Evolutionary conservation across 2,329 filamentous ascomycete genomes (phyloP), one percentile per base, ranked within the genome.

Genomic region (Diplodia corticola): DNA sequence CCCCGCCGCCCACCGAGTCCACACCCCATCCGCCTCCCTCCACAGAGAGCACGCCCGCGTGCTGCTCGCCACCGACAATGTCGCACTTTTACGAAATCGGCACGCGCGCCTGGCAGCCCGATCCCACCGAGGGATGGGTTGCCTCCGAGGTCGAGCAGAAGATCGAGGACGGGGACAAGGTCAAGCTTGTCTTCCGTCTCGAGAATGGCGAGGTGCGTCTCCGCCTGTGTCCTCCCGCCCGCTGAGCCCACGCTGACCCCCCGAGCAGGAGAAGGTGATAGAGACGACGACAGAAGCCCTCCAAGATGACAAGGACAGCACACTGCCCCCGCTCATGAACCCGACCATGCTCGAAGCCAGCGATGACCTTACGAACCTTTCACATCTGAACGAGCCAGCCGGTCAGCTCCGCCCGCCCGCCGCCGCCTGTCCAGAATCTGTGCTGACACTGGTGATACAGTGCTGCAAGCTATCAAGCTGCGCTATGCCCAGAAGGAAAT

Each of bases 401-500:
- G 93, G 93, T 96, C 89, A 72, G 84, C 57, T 26, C 24, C 61
- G 67, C 51, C 24, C 61, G 67, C 51, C 40, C 37, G 13, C 60
- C 49, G 48, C 48, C 17, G 48, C 15, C 64, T 61, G 46, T 24
- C 61, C 7, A 9, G 24, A 54, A 53, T 64, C 61, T 67, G 69
- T 71, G 65, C 40, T 44, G 65, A 68, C 69, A 64, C 74, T 76
- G 70, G 76, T 72, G 40, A 51, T 63, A 73, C 78, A 96, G 96
- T 99, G 68, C 83, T 99, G 70, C 95, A 99, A 85, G 95, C 95
- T 65, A 99, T 99, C 80, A 93, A 93, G 77, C 86, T 99, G 76
- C 92, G 95, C 78, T 99, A 99, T 82, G 86, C 91, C 69, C 95
- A 99, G 80, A 98, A 98, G 81, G 95, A 99, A 80, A 99, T 99